Conservation (phyloP, 1,284 basidiomycete species). For the Bjerkandera adusta region DNA sequence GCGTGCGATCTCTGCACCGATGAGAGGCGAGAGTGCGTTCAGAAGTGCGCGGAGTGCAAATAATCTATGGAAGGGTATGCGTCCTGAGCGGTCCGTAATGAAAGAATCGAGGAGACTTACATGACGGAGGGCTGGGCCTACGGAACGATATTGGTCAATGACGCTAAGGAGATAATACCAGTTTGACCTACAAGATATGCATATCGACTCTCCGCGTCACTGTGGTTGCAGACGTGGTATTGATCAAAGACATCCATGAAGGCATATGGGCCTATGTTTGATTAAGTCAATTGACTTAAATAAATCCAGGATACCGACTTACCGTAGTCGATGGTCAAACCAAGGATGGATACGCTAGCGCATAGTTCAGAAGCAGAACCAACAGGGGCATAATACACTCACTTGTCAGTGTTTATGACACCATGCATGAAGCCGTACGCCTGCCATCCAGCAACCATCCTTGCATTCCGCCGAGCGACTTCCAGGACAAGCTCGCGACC, state of each 20-base stretch:
- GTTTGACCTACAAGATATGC: slow-evolving; percentile 67
- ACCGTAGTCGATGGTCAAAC: slow-evolving; percentile 93
- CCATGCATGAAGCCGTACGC: slow-evolving; percentile 91
- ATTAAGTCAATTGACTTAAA: slow-evolving; percentile 10
- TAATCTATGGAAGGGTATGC: slow-evolving; percentile 39
- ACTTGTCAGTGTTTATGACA: slow-evolving; percentile 98
- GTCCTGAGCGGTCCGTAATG: slow-evolving; percentile 44
- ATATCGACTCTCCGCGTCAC: slow-evolving; percentile 85
- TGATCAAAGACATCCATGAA: slow-evolving; percentile 93
- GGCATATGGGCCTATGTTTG: slow-evolving; percentile 89
- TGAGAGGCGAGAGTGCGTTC: slow-evolving; percentile 73
- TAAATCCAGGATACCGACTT: slow-evolving; percentile 2
- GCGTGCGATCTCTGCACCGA: slow-evolving; percentile 71
- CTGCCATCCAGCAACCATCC: slow-evolving; percentile 94
- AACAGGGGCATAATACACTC: slow-evolving; percentile 23
- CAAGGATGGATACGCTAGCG: slow-evolving; percentile 75
- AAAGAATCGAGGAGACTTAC: slow-evolving; percentile 46
- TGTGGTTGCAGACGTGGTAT: slow-evolving; percentile 91
- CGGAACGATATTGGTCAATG: slow-evolving; percentile 4
- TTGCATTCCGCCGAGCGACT: slow-evolving; percentile 78
- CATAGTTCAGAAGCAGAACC: background rate
- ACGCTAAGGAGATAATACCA: slow-evolving; percentile 13
- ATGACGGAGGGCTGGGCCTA: slow-evolving; percentile 38
- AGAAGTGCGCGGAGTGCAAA: slow-evolving; percentile 80
- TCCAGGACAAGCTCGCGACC: slow-evolving; percentile 74